Conservation (phyloP, 1,284 basidiomycete species). For the Leccinum ponderosum region DNA sequence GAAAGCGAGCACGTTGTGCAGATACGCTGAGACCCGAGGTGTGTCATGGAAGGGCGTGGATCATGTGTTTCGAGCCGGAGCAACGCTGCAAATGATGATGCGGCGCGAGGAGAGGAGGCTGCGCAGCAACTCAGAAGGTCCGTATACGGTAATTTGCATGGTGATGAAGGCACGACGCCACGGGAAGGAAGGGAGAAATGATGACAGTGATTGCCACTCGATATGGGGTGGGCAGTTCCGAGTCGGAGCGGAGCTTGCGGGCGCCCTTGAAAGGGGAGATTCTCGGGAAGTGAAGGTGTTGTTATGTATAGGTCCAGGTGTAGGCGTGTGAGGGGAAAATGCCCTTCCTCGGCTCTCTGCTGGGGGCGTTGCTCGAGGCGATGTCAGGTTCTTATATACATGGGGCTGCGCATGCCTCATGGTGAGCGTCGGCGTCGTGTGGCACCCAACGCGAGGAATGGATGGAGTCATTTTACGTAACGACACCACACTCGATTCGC, state of each 20-base stretch:
- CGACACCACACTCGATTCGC: conserved; percentile 19
- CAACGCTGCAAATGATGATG: conserved; percentile 20
- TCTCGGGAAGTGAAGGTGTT: conserved; percentile 1
- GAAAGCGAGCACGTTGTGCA: conserved; percentile 17
- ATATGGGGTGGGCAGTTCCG: conserved; percentile 11
- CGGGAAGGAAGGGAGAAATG: conserved; percentile 9
- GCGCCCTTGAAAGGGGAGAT: conserved; percentile 4
- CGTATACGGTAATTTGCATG: conserved; percentile 11
- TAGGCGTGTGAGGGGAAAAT: conserved; percentile 17
- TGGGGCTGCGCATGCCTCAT: conserved; percentile 16
- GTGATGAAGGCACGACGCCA: conserved; percentile 14
- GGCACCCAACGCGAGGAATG: conserved; percentile 6
- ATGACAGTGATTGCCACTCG: conserved; percentile 12
- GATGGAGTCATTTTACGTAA: conserved; percentile 21
- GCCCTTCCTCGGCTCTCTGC: conserved; percentile 15
- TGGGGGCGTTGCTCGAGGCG: conserved; percentile 19
- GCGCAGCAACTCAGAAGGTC: conserved; percentile 15
- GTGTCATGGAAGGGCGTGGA: conserved; percentile 19
- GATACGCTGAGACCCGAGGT: conserved; percentile 7
- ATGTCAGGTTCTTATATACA: conserved; percentile 23
- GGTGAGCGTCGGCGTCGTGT: conserved; percentile 6
- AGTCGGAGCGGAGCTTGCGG: conserved; percentile 27
- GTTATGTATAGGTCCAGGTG: conserved; percentile 20
- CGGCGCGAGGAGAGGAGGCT: conserved; percentile 23
- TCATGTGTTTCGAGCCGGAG: conserved; percentile 30